Conservation (phyloP, 2,329 filamentous ascomycete genomes). For the Davidsoniella australis region DNA sequence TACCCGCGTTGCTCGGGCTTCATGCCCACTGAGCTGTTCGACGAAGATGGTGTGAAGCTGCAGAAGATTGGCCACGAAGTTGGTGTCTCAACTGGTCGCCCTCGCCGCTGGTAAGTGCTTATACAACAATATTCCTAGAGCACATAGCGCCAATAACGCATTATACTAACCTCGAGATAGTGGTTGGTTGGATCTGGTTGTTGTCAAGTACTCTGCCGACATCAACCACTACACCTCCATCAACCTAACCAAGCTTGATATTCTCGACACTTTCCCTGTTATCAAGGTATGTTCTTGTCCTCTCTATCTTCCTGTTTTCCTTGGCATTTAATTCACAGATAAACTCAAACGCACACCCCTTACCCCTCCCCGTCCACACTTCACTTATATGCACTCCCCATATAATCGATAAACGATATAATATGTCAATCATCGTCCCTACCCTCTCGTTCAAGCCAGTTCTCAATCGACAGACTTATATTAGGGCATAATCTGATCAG, state of each 20-base stretch:
- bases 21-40: slow-evolving; percentile 42
- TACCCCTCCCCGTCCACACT: slow-evolving; percentile 4
- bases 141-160: too few species aligned
- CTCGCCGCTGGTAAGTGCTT: slow-evolving; percentile 7
- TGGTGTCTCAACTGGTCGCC: slow-evolving; percentile 13
- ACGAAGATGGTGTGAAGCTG: slow-evolving; percentile 22
- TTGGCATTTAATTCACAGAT: too few species aligned
- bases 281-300: slow-evolving; percentile 32
- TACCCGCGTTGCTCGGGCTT: slow-evolving; percentile 42
- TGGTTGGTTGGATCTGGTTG: slow-evolving; percentile 44
- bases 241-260: slow-evolving; percentile 42
- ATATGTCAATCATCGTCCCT: too few species aligned
- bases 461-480: too few species aligned
- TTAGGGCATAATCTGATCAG: not conserved
- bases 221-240: slow-evolving; percentile 31
- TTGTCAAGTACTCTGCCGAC: slow-evolving; percentile 43
- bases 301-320: not conserved
- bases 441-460: too few species aligned
- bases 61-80: slow-evolving; percentile 28
- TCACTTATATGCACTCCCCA: too few species aligned
- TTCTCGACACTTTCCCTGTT: slow-evolving; percentile 56
- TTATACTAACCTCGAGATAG: slow-evolving; percentile 17
- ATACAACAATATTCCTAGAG: not conserved
- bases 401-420: too few species aligned
- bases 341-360: too few species aligned